Base-by-base conservation (phyloP, 495 filamentous ascomycete genomes). In the Terfezia boudieri region DNA sequence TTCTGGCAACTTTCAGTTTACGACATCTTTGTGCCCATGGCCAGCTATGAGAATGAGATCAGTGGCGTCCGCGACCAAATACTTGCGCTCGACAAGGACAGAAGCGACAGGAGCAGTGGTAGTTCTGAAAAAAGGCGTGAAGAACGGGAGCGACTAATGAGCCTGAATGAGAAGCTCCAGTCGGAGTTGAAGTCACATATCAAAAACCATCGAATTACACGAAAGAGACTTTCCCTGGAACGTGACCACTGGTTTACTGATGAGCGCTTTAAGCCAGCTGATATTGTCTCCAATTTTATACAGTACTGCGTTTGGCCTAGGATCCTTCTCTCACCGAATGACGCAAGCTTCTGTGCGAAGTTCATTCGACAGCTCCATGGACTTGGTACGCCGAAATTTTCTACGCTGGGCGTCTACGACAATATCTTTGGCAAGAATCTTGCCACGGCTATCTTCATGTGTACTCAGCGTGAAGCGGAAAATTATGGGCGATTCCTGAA, bases 281-380 rank as follows among this genome's bases (percentile, higher is more conserved):
- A 70, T 11, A 69, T 90, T 8, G 79, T 87, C 53, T 74, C 83
- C 58, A 74, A 78, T 4, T 67, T 99, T 22, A 73, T 96, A 35
- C 86, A 94, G 62, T 78, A 89, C 58, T 99, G 92, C 65, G 79
- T 99, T 55, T 67, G 95, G 26, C 90, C 92, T 10, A 80, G 92
- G 20, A 70, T 93, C 37, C 73, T 88, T 5, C 68, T 95, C 16
- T 94, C 88, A 0, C 77, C 84, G 3, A 70, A 82, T 32, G 92
- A 99, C 63, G 83, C 89, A 5, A 81, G 87, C 52, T 99, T 84
- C 66, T 80, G 76, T 53, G 90, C 87, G 66, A 77, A 77, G 60
- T 79, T 96, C 71, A 70, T 96, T 57, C 82, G 81, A 56, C 86
- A 83, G 58, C 74, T 96, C 36, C 92, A 99, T 67, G 76, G 75